Conservation (phyloP, 495 filamentous ascomycete genomes). For the Gamarada debralockiae region DNA sequence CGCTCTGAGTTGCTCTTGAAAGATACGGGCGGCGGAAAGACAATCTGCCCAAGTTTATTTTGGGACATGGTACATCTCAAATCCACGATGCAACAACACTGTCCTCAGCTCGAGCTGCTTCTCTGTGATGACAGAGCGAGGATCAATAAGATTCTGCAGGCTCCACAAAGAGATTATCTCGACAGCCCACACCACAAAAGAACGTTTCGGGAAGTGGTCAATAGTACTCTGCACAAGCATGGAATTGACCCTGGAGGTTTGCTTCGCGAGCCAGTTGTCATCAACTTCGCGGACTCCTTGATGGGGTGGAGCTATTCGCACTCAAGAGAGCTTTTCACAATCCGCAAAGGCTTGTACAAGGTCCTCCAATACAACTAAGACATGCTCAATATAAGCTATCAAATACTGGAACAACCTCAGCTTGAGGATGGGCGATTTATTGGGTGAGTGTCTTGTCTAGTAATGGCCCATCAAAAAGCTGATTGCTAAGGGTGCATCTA, state of each 20-base stretch:
- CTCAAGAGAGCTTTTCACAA: background rate
- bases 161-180: background rate
- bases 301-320: conserved; percentile 6
- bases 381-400: background rate
- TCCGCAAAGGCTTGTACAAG: conserved; percentile 10
- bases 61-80: conserved; percentile 12
- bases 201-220: conserved; percentile 1
- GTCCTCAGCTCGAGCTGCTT: conserved; percentile 4
- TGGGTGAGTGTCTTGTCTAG: background rate
- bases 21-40: background rate
- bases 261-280: background rate
- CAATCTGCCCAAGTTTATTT: conserved; percentile 2
- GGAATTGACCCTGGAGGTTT: background rate
- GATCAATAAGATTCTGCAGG: background rate
- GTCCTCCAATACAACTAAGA: conserved; percentile 2
- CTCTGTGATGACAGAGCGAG: background rate
- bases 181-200: background rate
- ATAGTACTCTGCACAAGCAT: background rate
- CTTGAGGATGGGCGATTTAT: conserved; percentile 1
- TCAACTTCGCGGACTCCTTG: conserved; percentile 6
- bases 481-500: conserved; percentile 7
- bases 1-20: background rate
- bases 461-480: background rate
- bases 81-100: background rate
- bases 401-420: background rate